Evolutionary conservation across 768 basidiomycete genomes (phyloP), one percentile per base, ranked within the genome.

Genomic region (Tubosaeta sp.): DNA sequence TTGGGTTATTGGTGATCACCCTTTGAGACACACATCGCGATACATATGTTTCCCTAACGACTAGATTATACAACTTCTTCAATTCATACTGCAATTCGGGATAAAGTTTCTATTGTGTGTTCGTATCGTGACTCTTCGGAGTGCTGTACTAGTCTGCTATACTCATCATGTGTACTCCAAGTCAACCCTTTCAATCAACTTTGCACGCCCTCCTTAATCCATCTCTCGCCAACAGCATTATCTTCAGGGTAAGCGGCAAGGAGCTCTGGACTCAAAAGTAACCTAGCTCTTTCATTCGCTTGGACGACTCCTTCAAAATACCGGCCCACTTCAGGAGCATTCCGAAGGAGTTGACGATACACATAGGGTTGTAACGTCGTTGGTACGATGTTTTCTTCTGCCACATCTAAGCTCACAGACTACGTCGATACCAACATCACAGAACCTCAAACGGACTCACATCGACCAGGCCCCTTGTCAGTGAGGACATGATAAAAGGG

Each of bases 1-100:
- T 72, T 85, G 14, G 88, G 87, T 2, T 82, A 86, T 59, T 90
- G 88, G 87, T 89, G 69, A 73, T 53, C n/a, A 3, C n/a, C n/a
- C 4, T 29, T 46, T 49, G 24, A 19, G n/a, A n/a, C 19, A 21
- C 10, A 21, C 36, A 38, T 19, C 7, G 39, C 14, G n/a, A 6
- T 24, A 44, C 16, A 46, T 34, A 27, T 27, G 27, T 36, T n/a
- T 12, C n/a, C 35, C 3, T 39, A 38, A 42, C 6, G 30, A 10
- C 25, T 2, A 4, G 27, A 27, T 27, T 27, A 27, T 27, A 9
- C 27, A 27, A 9, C 9, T 9, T 27, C 27, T 27, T 27, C 27
- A 9, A 27, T 27, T 9, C 27, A 6, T 27, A 27, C 27, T 27
- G 27, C 27, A 27, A 6, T 27, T 9, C 27, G 9, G 9, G 27